These are phyloP conservation scores for Tephrocybe sp. DNA, from an alignment of 768 basidiomycete species.

Conservation along the genomic window DNA sequence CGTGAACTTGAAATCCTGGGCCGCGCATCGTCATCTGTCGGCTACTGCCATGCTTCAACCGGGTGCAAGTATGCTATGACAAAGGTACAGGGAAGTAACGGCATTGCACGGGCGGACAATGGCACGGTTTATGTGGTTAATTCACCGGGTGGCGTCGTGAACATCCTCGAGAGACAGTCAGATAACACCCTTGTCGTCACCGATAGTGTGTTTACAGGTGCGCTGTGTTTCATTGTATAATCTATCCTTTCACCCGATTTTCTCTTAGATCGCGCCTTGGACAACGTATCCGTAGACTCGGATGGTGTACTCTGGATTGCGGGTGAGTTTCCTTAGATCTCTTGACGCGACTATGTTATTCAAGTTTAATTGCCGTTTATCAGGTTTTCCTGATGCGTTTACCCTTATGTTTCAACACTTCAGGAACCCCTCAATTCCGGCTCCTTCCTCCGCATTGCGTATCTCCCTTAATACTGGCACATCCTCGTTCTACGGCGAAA, in stretches of 20 bases:
- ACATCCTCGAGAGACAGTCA: constrained; percentile 54
- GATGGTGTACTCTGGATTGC: constrained; percentile 65
- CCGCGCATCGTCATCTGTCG: constrained; percentile 44
- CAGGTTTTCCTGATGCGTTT: constrained; percentile 45
- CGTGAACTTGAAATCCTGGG: constrained; percentile 27
- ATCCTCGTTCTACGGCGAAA: constrained; percentile 57
- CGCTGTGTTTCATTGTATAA: neutral
- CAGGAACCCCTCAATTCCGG: constrained; percentile 35
- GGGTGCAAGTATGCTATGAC: constrained; percentile 63
- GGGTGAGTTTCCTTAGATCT: constrained; percentile 32
- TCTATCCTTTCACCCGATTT: neutral
- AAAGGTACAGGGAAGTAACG: constrained; percentile 57
- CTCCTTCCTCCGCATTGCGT: constrained; percentile 51
- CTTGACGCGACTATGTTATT: neutral
- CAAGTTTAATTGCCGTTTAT: too few species aligned
- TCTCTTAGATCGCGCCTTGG: constrained; percentile 46
- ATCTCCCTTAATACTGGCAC: constrained; percentile 53
- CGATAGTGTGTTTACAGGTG: constrained; percentile 58
- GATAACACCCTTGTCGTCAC: constrained; percentile 58
- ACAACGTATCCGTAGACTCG: constrained; percentile 62
- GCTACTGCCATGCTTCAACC: constrained; percentile 59
- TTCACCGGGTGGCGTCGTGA: constrained; percentile 42
- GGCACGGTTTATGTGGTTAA: constrained; percentile 65
- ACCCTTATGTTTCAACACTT: constrained; percentile 39
- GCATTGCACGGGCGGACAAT: constrained; percentile 56